These are phyloP conservation scores for Helminthosporium solani DNA, from an alignment of 2,329 filamentous ascomycete species.

Conservation along the genomic window DNA sequence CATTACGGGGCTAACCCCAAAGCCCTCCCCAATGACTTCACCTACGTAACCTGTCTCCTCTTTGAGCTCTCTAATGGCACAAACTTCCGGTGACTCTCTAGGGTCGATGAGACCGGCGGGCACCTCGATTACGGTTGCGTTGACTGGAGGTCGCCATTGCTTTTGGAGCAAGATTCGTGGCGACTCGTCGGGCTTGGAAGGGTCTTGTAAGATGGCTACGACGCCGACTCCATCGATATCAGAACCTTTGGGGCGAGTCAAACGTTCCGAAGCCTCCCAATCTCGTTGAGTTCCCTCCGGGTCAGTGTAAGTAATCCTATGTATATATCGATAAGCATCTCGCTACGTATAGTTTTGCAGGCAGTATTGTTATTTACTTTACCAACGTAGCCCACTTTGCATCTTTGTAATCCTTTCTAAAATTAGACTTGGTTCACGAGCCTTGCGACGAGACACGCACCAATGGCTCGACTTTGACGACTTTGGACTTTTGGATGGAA, in stretches of 20 bases:
- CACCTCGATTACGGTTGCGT: slow-evolving; percentile 62
- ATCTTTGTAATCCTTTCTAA: slow-evolving; percentile 37
- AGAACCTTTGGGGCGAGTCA: slow-evolving; percentile 61
- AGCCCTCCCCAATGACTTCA: slow-evolving; percentile 33
- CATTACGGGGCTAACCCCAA: slow-evolving; percentile 44
- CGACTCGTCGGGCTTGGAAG: slow-evolving; percentile 27
- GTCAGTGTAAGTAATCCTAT: slow-evolving; percentile 60
- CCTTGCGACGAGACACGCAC: no score
- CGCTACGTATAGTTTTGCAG: not conserved
- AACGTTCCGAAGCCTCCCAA: slow-evolving; percentile 74
- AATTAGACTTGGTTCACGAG: slow-evolving; percentile 21
- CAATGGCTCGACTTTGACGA: slow-evolving; percentile 39
- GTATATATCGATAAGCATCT: slow-evolving; percentile 6
- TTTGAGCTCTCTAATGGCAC: slow-evolving; percentile 61
- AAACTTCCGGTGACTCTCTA: slow-evolving; percentile 58
- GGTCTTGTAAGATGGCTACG: slow-evolving; percentile 60
- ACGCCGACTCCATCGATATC: slow-evolving; percentile 74
- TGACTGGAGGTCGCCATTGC: slow-evolving; percentile 62
- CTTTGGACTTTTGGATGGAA: slow-evolving; percentile 29
- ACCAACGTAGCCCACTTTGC: slow-evolving; percentile 45
- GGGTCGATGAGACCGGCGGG: slow-evolving; percentile 63
- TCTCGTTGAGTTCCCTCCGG: slow-evolving; percentile 59
- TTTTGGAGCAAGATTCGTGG: slow-evolving; percentile 44
- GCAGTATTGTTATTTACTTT: slow-evolving; percentile 28
- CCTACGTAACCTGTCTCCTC: slow-evolving; percentile 67